A percentile compares a stretch with the other conserved stretches of the same genome.
Conservation (phyloP, 1,284 basidiomycete genomes). For the Malassezia obtusa region DNA sequence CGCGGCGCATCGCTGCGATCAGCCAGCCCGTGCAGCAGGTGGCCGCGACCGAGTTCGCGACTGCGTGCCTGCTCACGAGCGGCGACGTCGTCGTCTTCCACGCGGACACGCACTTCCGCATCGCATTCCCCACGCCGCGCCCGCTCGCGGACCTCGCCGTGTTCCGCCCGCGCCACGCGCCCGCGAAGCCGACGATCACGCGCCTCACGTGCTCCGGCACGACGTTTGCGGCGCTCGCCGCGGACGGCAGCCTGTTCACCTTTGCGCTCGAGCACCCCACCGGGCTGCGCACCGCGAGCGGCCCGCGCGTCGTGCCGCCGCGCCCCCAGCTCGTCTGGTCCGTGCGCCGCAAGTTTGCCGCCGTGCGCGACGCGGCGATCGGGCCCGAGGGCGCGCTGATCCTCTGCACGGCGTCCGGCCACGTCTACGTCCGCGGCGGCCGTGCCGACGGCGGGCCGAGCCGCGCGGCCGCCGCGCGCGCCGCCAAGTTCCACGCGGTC, state of each 20-base stretch:
- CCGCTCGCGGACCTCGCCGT: slow-evolving; percentile 56
- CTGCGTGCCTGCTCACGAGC: slow-evolving; percentile 65
- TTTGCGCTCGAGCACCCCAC: slow-evolving; percentile 55
- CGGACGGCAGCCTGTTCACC: slow-evolving; percentile 81
- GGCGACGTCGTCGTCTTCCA: slow-evolving; percentile 74
- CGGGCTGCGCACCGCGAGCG: slow-evolving; percentile 18
- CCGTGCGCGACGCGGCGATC: slow-evolving; percentile 71
- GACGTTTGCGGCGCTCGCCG: slow-evolving; percentile 72
- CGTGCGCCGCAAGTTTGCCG: slow-evolving; percentile 71
- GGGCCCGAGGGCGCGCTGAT: slow-evolving; percentile 79
- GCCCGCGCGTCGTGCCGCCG: slow-evolving; percentile 20
- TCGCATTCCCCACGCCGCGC: slow-evolving; percentile 51
- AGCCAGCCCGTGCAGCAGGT: slow-evolving; percentile 40
- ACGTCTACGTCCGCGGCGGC: slow-evolving; percentile 63
- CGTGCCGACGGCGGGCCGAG: slow-evolving; percentile 17
- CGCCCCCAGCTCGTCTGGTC: slow-evolving; percentile 89
- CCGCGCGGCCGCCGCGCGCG: slow-evolving; percentile 23
- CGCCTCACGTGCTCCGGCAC: slow-evolving; percentile 75
- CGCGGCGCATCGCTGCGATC: slow-evolving; percentile 65
- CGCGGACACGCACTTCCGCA: slow-evolving; percentile 63
- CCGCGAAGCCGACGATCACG: slow-evolving; percentile 55
- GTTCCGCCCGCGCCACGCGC: slow-evolving; percentile 37
- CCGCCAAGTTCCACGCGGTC: slow-evolving; percentile 63
- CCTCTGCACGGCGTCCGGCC: slow-evolving; percentile 84
- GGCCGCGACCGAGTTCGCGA: slow-evolving; percentile 59